Evolutionary conservation across 2,329 filamentous ascomycete genomes (phyloP), one percentile per base, ranked within the genome.

Genomic region (Diplodia corticola): DNA sequence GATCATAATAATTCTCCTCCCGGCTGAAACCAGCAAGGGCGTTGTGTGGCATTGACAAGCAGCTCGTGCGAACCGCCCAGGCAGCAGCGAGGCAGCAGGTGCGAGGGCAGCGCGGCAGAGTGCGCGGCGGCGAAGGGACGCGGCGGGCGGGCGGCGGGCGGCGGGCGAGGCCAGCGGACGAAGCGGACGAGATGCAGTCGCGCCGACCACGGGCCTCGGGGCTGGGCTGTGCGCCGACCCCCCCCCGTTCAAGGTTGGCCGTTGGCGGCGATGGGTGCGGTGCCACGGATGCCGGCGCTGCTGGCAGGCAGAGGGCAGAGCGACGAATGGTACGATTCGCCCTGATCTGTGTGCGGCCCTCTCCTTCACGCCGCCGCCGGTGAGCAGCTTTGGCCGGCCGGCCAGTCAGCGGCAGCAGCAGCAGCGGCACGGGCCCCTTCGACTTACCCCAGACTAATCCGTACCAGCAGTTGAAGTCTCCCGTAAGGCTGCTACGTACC

Each of bases 401-500:
- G 53, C 53, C 53, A 57, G 33, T 57, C 53, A 57, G 53, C 53
- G 17, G 17, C 40, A 20, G 22, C 51, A 54, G 30, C 22, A 15
- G 26, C 51, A 30, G 51, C 51, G 53, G 35, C 22, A 33, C 53
- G 53, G 22, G 40, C 44, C 57, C 55, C 35, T 20, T n/a, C 35
- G 28, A 33, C 54, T 61, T 35, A 35, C 57, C 57, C 57, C 40
- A 49, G 44, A 49, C 28, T 24, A 46, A 15, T 33, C 22, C 24
- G 24, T 59, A 59, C 55, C 12, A 61, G 57, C 57, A 60, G 57
- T 26, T 37, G 26, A 46, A 46, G 3, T 13, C 20, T 20, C 44
- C 44, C 40, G 57, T 26, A 35, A 49, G 44, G 57, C 40, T 49
- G 22, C 57, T 49, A 61, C 57, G 57, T 61, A 28, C 51, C 37